Conservation (phyloP, 176 grass and related monocot genomes). For the Saccharum officinarum region DNA sequence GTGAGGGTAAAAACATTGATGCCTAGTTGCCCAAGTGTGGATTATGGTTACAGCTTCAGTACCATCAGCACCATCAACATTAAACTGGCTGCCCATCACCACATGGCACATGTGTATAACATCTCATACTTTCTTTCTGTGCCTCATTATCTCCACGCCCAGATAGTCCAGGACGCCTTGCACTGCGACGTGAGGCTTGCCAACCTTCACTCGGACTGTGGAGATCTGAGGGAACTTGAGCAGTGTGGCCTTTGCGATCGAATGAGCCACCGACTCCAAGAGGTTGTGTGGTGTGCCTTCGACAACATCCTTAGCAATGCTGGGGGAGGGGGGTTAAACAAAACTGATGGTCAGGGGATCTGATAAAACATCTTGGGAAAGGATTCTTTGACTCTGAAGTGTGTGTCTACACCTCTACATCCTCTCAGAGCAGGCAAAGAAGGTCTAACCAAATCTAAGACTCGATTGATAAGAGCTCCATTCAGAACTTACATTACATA, state of each 20-base stretch:
- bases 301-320: conserved; percentile 67
- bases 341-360: background rate
- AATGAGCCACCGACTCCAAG: conserved; percentile 80
- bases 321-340: background rate
- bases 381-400: too few species aligned
- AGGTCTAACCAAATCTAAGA: background rate
- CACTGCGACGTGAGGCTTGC: conserved; percentile 77
- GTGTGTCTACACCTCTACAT: background rate
- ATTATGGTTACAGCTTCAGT: background rate
- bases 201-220: conserved; percentile 74
- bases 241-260: conserved; percentile 62
- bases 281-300: conserved; percentile 73
- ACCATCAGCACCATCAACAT: background rate
- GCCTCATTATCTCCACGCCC: conserved; percentile 71
- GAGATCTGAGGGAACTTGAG: conserved; percentile 72
- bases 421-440: background rate
- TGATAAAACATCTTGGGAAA: background rate
- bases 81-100: background rate
- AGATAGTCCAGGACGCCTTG: conserved; percentile 68
- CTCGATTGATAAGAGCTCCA: background rate
- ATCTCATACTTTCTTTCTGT: conserved; percentile 17
- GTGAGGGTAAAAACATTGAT: background rate
- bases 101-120: background rate
- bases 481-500: background rate
- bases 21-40: background rate